phyloP scores from a whole-genome alignment of 2,329 filamentous ascomycete species.

The Cordyceps tenuipes region DNA sequence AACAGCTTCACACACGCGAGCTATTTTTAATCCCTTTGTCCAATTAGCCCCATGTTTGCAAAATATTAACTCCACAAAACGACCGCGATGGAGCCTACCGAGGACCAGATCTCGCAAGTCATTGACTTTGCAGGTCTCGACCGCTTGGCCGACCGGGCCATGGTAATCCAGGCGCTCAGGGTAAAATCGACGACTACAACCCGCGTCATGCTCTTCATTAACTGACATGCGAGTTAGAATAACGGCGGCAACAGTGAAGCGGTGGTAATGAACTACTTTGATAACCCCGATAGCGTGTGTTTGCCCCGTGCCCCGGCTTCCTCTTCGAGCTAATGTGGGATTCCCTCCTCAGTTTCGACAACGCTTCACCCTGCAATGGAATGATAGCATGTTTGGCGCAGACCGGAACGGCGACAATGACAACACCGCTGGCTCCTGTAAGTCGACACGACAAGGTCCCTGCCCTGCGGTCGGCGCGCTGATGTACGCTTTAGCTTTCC shows the following conservation, averaged over 20 bases:
- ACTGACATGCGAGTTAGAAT: slow-evolving; percentile 18
- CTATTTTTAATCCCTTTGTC: not conserved
- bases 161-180: slow-evolving; percentile 35
- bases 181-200: slow-evolving; percentile 16
- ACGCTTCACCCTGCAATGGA: slow-evolving; percentile 42
- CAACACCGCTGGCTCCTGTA: slow-evolving; percentile 38
- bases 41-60: not conserved
- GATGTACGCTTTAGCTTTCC: slow-evolving; percentile 36
- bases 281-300: slow-evolving; percentile 31
- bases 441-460: slow-evolving; percentile 14
- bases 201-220: not conserved
- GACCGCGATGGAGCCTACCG: slow-evolving; percentile 28
- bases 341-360: slow-evolving; percentile 31
- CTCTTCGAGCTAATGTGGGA: not conserved
- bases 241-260: slow-evolving; percentile 38
- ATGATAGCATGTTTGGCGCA: slow-evolving; percentile 44
- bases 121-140: slow-evolving; percentile 34
- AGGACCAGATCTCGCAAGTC: slow-evolving; percentile 30
- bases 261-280: slow-evolving; percentile 45
- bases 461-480: not conserved
- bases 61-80: slow-evolving; percentile 15
- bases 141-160: slow-evolving; percentile 26
- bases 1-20: not conserved
- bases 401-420: slow-evolving; percentile 41
- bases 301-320: slow-evolving; percentile 9